Evolutionary conservation across 2,329 filamentous ascomycete genomes (phyloP).

Genomic region (Escovopsis sp.): DNA sequence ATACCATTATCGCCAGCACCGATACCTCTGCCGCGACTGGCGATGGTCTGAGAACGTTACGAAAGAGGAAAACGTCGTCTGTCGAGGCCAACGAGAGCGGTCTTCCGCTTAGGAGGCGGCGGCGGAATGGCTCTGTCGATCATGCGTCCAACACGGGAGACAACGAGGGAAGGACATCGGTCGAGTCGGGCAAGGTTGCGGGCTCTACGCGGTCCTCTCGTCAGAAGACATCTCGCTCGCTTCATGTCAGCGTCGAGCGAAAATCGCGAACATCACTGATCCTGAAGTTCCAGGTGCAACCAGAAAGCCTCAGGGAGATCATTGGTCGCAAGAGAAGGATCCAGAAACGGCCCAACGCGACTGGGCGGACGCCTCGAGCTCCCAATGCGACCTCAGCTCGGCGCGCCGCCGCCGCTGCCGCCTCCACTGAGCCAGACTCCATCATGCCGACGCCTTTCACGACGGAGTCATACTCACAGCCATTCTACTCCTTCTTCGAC

Average conservation of each 20-base stretch:
- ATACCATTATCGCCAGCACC: constrained; percentile 48
- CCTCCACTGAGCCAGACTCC: constrained; percentile 3
- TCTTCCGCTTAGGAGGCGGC: constrained; percentile 36
- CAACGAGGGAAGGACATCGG: constrained; percentile 15
- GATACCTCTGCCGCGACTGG: constrained; percentile 34
- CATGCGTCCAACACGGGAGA: constrained; percentile 20
- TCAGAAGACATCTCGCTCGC: constrained; percentile 28
- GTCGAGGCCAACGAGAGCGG: constrained; percentile 43
- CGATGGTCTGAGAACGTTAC: constrained; percentile 61
- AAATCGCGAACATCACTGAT: constrained; percentile 19
- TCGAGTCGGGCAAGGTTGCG: constrained; percentile 13
- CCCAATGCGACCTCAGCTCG: constrained; percentile 10
- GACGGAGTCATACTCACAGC: constrained; percentile 49
- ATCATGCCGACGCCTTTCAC: constrained; percentile 40
- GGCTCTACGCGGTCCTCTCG: constrained; percentile 42
- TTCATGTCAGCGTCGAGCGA: constrained; percentile 26
- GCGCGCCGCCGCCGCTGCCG: constrained; percentile 6
- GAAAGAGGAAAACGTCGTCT: constrained; percentile 74
- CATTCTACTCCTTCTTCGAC: constrained; percentile 79
- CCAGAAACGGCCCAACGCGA: constrained; percentile 12
- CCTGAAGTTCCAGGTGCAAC: constrained; percentile 20
- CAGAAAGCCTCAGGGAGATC: constrained; percentile 23
- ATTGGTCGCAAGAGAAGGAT: constrained; percentile 20
- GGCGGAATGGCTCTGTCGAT: constrained; percentile 31
- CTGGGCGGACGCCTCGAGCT: constrained; percentile 11